Percentiles rank a stretch among this genome's conserved stretches.
phyloP scores from a whole-genome alignment of 163 green algal species.

The Scenedesmus sp. region DNA sequence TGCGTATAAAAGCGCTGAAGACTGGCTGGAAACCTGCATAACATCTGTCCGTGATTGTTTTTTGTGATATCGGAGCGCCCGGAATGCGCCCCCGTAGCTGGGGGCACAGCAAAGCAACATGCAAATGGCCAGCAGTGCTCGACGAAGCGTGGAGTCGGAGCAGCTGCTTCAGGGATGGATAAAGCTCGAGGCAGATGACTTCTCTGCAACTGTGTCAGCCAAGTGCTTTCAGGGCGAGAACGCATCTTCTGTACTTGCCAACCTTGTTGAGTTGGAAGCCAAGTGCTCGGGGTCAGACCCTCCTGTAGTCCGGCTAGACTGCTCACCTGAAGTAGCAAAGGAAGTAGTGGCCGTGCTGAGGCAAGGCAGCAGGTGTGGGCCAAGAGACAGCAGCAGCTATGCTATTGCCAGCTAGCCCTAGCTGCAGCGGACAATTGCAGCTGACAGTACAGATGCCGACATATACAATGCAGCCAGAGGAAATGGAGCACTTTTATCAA shows the following conservation, averaged over 20 bases:
- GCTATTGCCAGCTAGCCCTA: not conserved
- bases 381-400: not conserved
- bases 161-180: not conserved
- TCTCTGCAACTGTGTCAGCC: not conserved
- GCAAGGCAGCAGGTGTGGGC: conserved; percentile 13
- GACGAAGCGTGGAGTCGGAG: not conserved
- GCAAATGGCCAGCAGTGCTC: not conserved
- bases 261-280: conserved; percentile 8
- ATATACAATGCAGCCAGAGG: too few species aligned
- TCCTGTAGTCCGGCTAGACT: conserved; percentile 11
- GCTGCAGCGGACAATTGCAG: not conserved
- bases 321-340: conserved; percentile 14
- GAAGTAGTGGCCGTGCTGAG: conserved; percentile 30
- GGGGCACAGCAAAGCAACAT: not conserved
- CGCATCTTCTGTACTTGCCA: not conserved
- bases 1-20: not conserved
- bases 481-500: too few species aligned
- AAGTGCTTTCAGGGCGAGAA: not conserved
- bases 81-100: not conserved
- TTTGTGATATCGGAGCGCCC: not conserved
- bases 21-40: not conserved
- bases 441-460: not conserved
- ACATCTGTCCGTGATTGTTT: not conserved
- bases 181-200: conserved; percentile 4
- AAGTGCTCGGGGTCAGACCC: not conserved